Percentiles rank a stretch among this genome's conserved stretches.
Conservation (phyloP, 345 rosid species). For the Noccaea caerulescens region DNA sequence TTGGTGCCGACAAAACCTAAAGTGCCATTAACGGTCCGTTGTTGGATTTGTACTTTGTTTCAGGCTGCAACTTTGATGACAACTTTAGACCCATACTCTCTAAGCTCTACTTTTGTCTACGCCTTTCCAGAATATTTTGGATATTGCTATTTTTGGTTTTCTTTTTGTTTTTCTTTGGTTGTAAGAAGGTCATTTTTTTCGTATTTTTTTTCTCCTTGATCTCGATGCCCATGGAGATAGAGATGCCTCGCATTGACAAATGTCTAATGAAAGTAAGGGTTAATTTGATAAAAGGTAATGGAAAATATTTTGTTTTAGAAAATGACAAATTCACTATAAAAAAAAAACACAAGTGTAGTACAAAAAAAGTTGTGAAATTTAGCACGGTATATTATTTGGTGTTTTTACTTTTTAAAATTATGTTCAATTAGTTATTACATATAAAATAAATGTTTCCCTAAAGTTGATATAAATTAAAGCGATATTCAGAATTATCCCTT, state of each 20-base stretch:
- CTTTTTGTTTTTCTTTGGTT: background rate
- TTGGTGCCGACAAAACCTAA: conserved; percentile 43
- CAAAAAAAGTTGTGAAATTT: background rate
- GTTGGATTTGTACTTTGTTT: conserved; percentile 27
- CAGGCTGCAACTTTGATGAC: conserved; percentile 14
- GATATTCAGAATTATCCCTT: background rate
- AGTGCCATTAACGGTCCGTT: conserved; percentile 29
- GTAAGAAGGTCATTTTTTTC: background rate
- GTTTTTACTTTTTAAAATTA: background rate
- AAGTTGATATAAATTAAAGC: background rate
- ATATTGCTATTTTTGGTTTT: background rate
- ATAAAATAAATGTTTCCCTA: background rate
- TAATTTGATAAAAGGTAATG: background rate
- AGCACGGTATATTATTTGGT: background rate
- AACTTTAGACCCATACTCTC: conserved; percentile 6
- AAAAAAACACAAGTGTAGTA: background rate
- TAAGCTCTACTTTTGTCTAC: conserved; percentile 18
- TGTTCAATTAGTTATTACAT: background rate
- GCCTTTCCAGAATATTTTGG: background rate
- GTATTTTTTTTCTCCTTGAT: conserved; percentile 2
- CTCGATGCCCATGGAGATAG: background rate
- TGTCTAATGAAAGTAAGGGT: background rate
- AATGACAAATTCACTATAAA: background rate
- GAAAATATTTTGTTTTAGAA: background rate
- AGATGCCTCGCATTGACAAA: conserved; percentile 1